Conservation (phyloP, 495 filamentous ascomycete genomes). For the Neurospora sp. region DNA sequence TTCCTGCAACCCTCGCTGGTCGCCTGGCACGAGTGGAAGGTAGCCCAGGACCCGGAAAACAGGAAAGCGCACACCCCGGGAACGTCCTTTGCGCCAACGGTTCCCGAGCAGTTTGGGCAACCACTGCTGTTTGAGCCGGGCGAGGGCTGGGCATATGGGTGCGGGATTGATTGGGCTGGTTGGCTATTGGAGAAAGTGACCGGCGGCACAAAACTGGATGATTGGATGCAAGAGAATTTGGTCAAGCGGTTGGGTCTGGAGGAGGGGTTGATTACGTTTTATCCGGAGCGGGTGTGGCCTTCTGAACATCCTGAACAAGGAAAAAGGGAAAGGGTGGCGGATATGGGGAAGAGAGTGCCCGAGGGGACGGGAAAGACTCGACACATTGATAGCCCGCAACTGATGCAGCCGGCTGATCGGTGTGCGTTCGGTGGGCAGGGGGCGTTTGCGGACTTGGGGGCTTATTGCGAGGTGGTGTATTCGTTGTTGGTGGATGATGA, state of each 20-base stretch:
- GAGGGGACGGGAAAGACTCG: not conserved
- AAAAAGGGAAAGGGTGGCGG: conserved; percentile 1
- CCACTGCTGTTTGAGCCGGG: conserved; percentile 30
- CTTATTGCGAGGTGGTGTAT: conserved; percentile 19
- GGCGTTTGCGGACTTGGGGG: conserved; percentile 10
- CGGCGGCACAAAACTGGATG: conserved; percentile 18
- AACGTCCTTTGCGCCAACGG: conserved; percentile 1
- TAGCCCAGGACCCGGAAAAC: too few relatives aligned
- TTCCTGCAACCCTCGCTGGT: conserved; percentile 16
- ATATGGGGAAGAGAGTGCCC: conserved; percentile 11
- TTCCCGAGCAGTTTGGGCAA: conserved; percentile 14
- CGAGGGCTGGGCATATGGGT: conserved; percentile 26
- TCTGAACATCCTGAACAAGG: not conserved
- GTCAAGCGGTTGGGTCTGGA: conserved; percentile 10
- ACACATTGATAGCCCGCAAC: not conserved
- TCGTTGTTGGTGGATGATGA: conserved; percentile 24
- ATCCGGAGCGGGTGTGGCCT: conserved; percentile 6
- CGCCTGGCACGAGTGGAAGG: conserved; percentile 1
- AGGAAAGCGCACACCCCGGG: too few relatives aligned
- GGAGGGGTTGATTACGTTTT: conserved; percentile 16
- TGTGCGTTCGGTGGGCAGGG: conserved; percentile 25
- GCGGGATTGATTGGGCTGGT: conserved; percentile 25
- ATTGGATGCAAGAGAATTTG: conserved; percentile 19
- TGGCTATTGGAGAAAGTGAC: conserved; percentile 18
- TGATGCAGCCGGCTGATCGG: not conserved